These are phyloP conservation scores for Brassica nigra DNA, from an alignment of 345 rosid species.

Conservation along the genomic window DNA sequence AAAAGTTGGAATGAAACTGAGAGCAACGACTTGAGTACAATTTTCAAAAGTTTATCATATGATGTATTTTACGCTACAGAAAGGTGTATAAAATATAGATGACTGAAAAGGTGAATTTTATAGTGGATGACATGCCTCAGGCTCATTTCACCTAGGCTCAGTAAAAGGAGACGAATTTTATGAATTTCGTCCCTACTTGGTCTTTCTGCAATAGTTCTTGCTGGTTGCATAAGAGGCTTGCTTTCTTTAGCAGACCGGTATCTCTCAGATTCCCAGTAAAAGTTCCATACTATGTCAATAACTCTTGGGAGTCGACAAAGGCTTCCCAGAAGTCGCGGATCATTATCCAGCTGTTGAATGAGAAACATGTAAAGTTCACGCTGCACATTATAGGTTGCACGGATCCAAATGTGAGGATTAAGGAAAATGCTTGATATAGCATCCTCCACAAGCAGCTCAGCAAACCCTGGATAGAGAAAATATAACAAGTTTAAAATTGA, in stretches of 20 bases:
- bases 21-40: conserved; percentile 11
- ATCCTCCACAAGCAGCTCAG: conserved; percentile 80
- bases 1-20: conserved; percentile 21
- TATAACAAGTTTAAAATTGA: background rate
- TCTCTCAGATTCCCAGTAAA: conserved; percentile 80
- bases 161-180: conserved; percentile 89
- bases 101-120: conserved; percentile 23
- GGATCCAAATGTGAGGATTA: conserved; percentile 85
- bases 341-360: conserved; percentile 80
- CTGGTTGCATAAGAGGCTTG: conserved; percentile 79
- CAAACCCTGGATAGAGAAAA: conserved; percentile 53
- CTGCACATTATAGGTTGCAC: conserved; percentile 82
- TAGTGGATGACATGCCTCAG: conserved; percentile 66
- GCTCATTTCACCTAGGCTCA: conserved; percentile 98
- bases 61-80: conserved; percentile 16
- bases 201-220: conserved; percentile 68
- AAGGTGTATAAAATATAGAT: conserved; percentile 6
- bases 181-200: conserved; percentile 80
- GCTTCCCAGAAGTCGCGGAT: conserved; percentile 73
- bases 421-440: conserved; percentile 86
- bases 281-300: conserved; percentile 74
- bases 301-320: conserved; percentile 79
- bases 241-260: conserved; percentile 64
- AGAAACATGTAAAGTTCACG: conserved; percentile 96
- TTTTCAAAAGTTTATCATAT: conserved; percentile 2